Percentiles rank a stretch among this genome's conserved stretches.
Conservation (phyloP, 208 protist genomes). For the Acanthamoeba castellanii region DNA sequence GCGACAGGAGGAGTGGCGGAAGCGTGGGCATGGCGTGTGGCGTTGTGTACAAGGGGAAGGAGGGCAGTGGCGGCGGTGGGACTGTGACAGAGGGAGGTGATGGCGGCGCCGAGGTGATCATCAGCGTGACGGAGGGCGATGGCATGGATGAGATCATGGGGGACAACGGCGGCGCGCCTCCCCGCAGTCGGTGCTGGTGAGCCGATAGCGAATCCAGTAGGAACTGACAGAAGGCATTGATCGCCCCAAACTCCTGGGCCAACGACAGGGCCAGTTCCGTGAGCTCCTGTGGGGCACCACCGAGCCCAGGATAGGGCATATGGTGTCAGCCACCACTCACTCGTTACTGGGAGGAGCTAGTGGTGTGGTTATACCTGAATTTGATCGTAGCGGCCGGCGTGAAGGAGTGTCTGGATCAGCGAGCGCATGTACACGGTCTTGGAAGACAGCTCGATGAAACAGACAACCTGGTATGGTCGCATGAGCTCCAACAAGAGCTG, state of each 20-base stretch:
- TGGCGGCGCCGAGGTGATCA: neutral
- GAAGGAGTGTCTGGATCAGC: neutral
- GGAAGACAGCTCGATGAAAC: neutral
- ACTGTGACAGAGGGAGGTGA: neutral
- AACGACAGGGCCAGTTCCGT: neutral
- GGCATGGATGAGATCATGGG: neutral
- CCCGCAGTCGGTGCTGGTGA: neutral
- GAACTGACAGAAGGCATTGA: neutral
- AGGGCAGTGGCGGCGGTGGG: neutral
- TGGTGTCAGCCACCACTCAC: too few relatives aligned
- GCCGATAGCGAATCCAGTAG: neutral
- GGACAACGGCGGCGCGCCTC: neutral
- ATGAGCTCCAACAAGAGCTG: neutral
- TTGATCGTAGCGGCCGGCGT: neutral
- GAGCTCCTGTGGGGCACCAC: neutral
- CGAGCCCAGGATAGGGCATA: neutral
- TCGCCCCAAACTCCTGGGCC: neutral
- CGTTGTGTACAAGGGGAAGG: neutral
- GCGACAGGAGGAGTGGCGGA: neutral
- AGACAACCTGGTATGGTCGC: neutral
- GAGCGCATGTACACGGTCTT: neutral
- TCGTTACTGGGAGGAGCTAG: too few relatives aligned
- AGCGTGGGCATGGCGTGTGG: neutral
- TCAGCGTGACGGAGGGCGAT: neutral
- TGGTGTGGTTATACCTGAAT: neutral